phyloP scores from a whole-genome alignment of 108 stramenopile genomes.

The Cyclotella cryptica region DNA sequence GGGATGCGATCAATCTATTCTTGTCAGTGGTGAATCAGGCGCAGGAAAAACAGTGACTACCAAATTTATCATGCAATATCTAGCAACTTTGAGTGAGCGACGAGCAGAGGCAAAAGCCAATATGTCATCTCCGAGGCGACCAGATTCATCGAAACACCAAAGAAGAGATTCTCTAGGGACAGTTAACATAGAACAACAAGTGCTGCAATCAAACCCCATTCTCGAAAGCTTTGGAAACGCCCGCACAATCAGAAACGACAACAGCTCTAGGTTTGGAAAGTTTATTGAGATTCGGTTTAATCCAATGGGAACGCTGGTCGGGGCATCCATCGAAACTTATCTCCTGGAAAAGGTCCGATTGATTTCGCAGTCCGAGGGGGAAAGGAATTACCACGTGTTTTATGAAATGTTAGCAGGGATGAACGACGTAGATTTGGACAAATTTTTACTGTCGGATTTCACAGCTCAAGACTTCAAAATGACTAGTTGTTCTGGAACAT shows the following conservation, averaged over 20 bases:
- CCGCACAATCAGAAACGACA: slow-evolving; percentile 88
- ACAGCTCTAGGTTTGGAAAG: slow-evolving; percentile 91
- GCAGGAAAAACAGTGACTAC: slow-evolving; percentile 99
- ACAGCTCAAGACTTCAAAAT: slow-evolving; percentile 58
- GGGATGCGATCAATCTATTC: slow-evolving; percentile 69
- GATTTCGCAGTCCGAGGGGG: slow-evolving; percentile 80
- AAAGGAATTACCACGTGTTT: slow-evolving; percentile 95
- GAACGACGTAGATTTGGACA: slow-evolving; percentile 54
- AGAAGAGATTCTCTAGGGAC: slow-evolving; percentile 13
- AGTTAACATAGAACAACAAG: slow-evolving; percentile 82
- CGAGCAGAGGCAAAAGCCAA: slow-evolving; percentile 52
- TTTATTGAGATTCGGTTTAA: slow-evolving; percentile 92
- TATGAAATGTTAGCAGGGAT: slow-evolving; percentile 80
- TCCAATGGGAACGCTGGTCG: slow-evolving; percentile 70
- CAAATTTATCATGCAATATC: slow-evolving; percentile 96
- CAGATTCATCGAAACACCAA: slow-evolving; percentile 1
- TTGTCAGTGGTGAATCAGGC: slow-evolving; percentile 91
- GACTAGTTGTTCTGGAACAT: slow-evolving; percentile 60
- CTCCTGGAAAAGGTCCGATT: slow-evolving; percentile 95
- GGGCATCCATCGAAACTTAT: slow-evolving; percentile 92
- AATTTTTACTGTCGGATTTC: slow-evolving; percentile 58
- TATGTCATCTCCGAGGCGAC: neutral
- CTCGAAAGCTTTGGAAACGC: slow-evolving; percentile 98
- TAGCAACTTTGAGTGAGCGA: slow-evolving; percentile 82
- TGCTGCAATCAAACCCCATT: slow-evolving; percentile 95